Conservation (phyloP, 1,139 yeast genomes). For the Magnusiomyces fungicola region DNA sequence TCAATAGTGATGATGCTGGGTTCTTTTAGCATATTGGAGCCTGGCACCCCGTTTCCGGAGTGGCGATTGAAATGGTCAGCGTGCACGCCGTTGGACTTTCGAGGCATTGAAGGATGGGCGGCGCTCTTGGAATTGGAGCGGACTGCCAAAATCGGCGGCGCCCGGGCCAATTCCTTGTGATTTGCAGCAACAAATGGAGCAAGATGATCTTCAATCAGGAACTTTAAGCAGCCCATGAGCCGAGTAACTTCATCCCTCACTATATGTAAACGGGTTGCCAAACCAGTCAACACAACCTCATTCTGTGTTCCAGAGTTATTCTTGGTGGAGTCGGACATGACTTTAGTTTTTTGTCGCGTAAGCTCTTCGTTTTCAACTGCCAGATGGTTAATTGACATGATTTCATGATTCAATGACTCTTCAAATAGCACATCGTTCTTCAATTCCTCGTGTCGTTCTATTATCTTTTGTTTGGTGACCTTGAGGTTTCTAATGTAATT, state of each 20-base stretch:
- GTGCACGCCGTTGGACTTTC: neutral
- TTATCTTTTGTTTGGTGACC: neutral
- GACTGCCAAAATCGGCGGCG: no score
- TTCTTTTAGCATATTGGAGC: neutral
- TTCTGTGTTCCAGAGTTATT: neutral
- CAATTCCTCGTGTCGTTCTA: neutral
- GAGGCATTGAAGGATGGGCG: neutral
- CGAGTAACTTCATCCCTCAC: neutral
- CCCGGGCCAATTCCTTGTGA: neutral
- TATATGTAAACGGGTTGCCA: neutral
- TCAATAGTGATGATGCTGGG: neutral
- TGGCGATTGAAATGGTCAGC: neutral
- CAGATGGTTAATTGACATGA: neutral
- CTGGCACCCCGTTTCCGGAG: neutral
- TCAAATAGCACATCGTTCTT: neutral
- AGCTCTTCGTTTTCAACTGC: no score
- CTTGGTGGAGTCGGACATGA: no score
- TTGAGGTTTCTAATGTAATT: neutral
- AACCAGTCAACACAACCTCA: neutral
- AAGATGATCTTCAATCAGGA: constrained; percentile 1
- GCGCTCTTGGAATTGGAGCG: no score
- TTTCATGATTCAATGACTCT: neutral
- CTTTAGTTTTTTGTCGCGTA: no score
- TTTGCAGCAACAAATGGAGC: neutral
- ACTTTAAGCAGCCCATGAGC: constrained; percentile 1